Conservation (phyloP, 768 basidiomycete species). For the Mycena amicta region DNA sequence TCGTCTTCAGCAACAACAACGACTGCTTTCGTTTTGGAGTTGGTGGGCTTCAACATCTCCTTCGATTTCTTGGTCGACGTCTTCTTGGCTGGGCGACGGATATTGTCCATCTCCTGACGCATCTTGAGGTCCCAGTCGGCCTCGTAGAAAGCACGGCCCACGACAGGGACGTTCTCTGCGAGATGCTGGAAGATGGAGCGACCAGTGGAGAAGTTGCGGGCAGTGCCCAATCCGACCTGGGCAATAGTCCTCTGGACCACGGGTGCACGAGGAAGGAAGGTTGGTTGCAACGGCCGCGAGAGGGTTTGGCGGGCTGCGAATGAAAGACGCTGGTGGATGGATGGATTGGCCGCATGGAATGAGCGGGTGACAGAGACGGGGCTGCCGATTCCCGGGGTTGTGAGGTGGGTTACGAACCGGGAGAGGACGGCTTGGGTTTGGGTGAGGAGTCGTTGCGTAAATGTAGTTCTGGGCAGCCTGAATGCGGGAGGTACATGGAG, state of each 20-base stretch:
- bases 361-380: conserved; percentile 28
- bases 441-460: conserved; percentile 49
- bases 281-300: conserved; percentile 44
- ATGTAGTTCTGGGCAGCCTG: conserved; percentile 34
- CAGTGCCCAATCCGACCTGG: conserved; percentile 76
- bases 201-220: conserved; percentile 72
- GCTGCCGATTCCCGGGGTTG: conserved; percentile 51
- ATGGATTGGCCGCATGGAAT: conserved; percentile 32
- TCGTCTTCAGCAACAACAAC: conserved; percentile 16
- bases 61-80: conserved; percentile 29
- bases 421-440: conserved; percentile 58
- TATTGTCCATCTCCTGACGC: conserved; percentile 44
- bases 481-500: conserved; percentile 48
- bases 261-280: conserved; percentile 62
- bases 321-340: conserved; percentile 60
- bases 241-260: conserved; percentile 50
- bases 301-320: conserved; percentile 57
- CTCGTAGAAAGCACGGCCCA: conserved; percentile 72
- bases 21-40: conserved; percentile 14
- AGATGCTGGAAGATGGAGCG: conserved; percentile 81
- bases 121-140: conserved; percentile 67
- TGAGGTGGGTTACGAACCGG: conserved; percentile 57
- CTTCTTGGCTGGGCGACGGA: conserved; percentile 30
- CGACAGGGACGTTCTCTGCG: conserved; percentile 78
- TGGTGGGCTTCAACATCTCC: conserved; percentile 38